Conservation (phyloP, 2,329 filamentous ascomycete genomes). For the Cladophialophora chaetospira region DNA sequence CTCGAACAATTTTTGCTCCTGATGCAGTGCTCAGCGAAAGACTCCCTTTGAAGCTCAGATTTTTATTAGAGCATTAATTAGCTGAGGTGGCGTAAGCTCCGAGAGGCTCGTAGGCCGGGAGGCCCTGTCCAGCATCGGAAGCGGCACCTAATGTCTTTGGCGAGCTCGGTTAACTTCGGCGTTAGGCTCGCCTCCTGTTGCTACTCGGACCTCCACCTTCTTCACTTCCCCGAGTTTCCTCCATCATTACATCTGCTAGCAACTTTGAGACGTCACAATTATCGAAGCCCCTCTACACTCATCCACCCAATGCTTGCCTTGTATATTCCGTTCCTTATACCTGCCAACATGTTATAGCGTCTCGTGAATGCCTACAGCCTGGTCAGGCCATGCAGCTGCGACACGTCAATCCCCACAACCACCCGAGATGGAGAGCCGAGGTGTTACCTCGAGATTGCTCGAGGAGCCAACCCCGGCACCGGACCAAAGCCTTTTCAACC, state of each 20-base stretch:
- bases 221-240: slow-evolving; percentile 2
- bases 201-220: not conserved
- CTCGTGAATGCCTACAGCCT: slow-evolving; percentile 57
- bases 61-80: no score
- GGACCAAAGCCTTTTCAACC: slow-evolving; percentile 50
- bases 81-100: no score
- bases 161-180: not conserved
- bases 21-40: no score
- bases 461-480: slow-evolving; percentile 31
- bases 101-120: no score
- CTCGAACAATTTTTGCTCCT: not conserved
- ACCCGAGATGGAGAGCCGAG: slow-evolving; percentile 56
- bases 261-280: slow-evolving; percentile 7
- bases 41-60: no score
- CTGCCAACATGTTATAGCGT: slow-evolving; percentile 1
- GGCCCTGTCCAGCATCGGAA: slow-evolving; percentile 10
- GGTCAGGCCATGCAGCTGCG: slow-evolving; percentile 56
- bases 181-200: not conserved
- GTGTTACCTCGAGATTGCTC: slow-evolving; percentile 34
- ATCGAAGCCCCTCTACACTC: not conserved
- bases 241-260: slow-evolving; percentile 2
- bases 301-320: not conserved
- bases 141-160: not conserved
- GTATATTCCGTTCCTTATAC: not conserved
- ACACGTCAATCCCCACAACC: slow-evolving; percentile 33